Evolutionary conservation across 2,329 filamentous ascomycete genomes (phyloP).

Genomic region (Helotiales sp.): DNA sequence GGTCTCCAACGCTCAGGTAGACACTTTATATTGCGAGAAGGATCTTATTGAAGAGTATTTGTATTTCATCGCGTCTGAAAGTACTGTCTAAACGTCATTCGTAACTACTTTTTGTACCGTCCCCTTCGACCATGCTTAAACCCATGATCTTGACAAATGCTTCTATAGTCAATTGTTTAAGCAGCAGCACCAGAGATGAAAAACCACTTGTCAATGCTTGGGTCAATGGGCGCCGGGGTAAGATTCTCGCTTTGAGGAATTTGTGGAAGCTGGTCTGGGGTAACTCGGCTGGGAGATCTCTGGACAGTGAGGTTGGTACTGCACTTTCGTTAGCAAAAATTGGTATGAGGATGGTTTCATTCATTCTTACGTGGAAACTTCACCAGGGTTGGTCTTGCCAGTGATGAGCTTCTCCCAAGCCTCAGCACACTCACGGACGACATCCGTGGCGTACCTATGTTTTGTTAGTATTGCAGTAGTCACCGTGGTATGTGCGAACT

Average conservation of each 20-base stretch:
- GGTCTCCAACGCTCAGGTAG: no score
- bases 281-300: constrained; percentile 72
- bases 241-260: constrained; percentile 81
- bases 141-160: constrained; percentile 3
- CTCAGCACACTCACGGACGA: constrained; percentile 93
- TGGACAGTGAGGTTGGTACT: constrained; percentile 80
- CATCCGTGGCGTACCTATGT: constrained; percentile 84
- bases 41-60: constrained; percentile 5
- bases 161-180: constrained; percentile 45
- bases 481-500: constrained; percentile 28
- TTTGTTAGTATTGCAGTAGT: constrained; percentile 12
- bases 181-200: constrained; percentile 97
- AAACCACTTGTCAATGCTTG: constrained; percentile 99
- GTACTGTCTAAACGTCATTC: constrained; percentile 11
- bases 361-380: constrained; percentile 74
- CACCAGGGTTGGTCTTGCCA: constrained; percentile 78
- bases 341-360: background rate
- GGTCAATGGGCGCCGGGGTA: constrained; percentile 83
- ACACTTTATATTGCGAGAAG: no score
- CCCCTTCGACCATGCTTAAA: constrained; percentile 11
- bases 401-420: constrained; percentile 96
- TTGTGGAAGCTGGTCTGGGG: constrained; percentile 68
- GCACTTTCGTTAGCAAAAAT: constrained; percentile 34
- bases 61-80: constrained; percentile 2
- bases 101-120: constrained; percentile 16